Conservation (phyloP, 495 filamentous ascomycete genomes). For the Aspergillus baeticus region DNA sequence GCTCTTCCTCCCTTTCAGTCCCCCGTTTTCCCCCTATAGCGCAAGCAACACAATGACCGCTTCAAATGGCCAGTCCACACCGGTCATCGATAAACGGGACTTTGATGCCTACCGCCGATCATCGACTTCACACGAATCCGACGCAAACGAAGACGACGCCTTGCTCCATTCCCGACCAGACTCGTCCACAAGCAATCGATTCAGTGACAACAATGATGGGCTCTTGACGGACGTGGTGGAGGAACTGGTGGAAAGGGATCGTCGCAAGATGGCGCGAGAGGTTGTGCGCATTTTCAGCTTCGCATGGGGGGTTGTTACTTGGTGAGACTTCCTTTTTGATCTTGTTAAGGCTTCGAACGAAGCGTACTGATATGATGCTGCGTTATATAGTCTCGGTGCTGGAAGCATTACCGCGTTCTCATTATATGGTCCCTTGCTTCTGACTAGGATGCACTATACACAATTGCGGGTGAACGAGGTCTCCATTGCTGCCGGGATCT, state of each 20-base stretch:
- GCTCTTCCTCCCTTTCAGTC: no score
- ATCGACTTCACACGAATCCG: slow-evolving; percentile 34
- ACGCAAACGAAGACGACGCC: slow-evolving; percentile 17
- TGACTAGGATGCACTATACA: slow-evolving; percentile 76
- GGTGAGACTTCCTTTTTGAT: slow-evolving; percentile 33
- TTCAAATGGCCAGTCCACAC: slow-evolving; percentile 23
- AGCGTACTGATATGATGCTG: neutral
- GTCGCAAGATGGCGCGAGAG: slow-evolving; percentile 50
- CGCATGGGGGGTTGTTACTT: slow-evolving; percentile 58
- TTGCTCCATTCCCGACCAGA: slow-evolving; percentile 20
- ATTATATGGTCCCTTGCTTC: slow-evolving; percentile 85
- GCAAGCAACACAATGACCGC: slow-evolving; percentile 25
- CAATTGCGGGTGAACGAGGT: slow-evolving; percentile 91
- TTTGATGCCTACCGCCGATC: slow-evolving; percentile 54
- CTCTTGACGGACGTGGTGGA: slow-evolving; percentile 61
- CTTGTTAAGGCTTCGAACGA: neutral
- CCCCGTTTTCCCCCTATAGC: no score
- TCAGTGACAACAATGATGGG: slow-evolving; percentile 48
- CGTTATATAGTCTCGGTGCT: slow-evolving; percentile 60
- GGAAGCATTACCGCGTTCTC: slow-evolving; percentile 87
- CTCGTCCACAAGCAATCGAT: slow-evolving; percentile 21
- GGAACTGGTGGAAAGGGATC: slow-evolving; percentile 58
- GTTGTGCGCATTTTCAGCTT: slow-evolving; percentile 56
- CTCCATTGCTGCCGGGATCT: slow-evolving; percentile 76
- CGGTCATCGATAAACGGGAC: slow-evolving; percentile 57